Percentiles rank a stretch among this genome's conserved stretches.
Evolutionary conservation across 2,329 filamentous ascomycete species (phyloP).

Genomic region (Fusarium vanettenii): DNA sequence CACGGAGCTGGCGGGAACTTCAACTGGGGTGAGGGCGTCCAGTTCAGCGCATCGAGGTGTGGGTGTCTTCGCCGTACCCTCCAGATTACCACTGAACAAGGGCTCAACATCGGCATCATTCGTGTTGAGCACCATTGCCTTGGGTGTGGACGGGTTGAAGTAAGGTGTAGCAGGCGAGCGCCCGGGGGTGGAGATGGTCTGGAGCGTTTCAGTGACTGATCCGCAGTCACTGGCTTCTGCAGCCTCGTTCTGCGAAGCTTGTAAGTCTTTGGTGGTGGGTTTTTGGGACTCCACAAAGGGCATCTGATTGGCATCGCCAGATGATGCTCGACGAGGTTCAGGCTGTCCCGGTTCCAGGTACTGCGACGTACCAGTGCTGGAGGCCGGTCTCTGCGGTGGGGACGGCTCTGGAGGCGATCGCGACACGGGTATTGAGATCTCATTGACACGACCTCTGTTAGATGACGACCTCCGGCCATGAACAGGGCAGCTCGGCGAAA

Average conservation of each 20-base stretch:
- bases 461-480: constrained; percentile 19
- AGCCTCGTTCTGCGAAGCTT: constrained; percentile 14
- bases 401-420: neutral
- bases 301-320: neutral
- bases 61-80: constrained; percentile 1
- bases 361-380: neutral
- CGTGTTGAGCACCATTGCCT: constrained; percentile 39
- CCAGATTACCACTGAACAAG: neutral
- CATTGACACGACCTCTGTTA: neutral
- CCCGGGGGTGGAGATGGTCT: constrained; percentile 19
- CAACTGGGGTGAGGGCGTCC: neutral
- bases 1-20: neutral
- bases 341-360: neutral
- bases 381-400: neutral
- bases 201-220: constrained; percentile 24
- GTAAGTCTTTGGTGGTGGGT: neutral
- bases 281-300: neutral
- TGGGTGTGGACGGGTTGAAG: constrained; percentile 46
- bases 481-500: constrained; percentile 21
- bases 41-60: constrained; percentile 2
- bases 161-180: constrained; percentile 33
- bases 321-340: constrained; percentile 7
- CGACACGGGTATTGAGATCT: neutral
- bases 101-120: constrained; percentile 14
- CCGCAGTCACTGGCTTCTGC: constrained; percentile 27